Conservation (phyloP, 352 stramenopile genomes). For the Globisporangium polare region DNA sequence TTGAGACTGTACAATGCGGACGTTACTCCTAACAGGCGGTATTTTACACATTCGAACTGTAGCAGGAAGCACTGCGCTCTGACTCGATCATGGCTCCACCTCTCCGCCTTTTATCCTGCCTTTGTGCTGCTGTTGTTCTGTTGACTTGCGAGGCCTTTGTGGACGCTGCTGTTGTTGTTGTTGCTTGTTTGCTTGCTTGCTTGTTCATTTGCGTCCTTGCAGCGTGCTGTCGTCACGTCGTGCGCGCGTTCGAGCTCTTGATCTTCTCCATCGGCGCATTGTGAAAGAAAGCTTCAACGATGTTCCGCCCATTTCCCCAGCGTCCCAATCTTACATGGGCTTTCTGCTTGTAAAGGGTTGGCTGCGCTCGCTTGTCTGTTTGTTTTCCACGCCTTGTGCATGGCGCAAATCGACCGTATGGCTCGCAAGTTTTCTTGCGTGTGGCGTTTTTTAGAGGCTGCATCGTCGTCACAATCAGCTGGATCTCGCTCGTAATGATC, state of each 20-base stretch:
- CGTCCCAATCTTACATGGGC: neutral
- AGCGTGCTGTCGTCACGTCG: neutral
- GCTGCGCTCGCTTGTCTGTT: neutral
- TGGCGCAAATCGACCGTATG: neutral
- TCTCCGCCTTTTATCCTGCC: no score
- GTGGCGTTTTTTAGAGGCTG: neutral
- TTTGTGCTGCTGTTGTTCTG: no score
- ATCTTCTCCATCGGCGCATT: neutral
- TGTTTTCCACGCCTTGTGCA: neutral
- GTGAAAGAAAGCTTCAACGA: neutral
- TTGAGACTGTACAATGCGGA: neutral
- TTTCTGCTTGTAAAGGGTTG: neutral
- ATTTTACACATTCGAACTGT: no score
- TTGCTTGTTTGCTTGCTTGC: no score
- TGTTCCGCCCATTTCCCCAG: neutral
- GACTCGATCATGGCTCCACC: no score
- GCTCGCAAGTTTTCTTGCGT: neutral
- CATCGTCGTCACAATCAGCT: neutral
- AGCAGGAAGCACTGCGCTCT: no score
- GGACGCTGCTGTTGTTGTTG: no score
- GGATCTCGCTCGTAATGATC: neutral
- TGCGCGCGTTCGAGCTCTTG: neutral
- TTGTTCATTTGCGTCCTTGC: no score
- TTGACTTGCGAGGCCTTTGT: no score
- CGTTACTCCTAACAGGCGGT: neutral